Evolutionary conservation across 2,329 filamentous ascomycete genomes (phyloP).

Genomic region (Epichloe bromicola): DNA sequence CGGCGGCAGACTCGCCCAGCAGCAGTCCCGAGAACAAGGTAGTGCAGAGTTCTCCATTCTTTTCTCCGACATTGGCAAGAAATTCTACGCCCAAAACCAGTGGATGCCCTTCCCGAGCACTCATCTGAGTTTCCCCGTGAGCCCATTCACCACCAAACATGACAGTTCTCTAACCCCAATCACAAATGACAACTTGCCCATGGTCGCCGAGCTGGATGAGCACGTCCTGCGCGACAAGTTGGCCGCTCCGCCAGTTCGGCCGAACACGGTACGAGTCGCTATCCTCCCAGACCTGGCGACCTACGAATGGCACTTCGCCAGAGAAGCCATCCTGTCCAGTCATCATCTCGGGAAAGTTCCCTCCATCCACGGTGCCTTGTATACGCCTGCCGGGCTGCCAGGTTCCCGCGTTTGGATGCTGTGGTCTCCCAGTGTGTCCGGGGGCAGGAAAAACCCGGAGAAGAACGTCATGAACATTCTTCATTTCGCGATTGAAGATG

Average conservation of each 20-base stretch:
- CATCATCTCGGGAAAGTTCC: conserved; percentile 46
- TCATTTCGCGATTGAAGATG: conserved; percentile 52
- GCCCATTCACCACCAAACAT: conserved; percentile 14
- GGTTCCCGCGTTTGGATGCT: conserved; percentile 57
- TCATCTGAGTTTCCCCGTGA: conserved; percentile 49
- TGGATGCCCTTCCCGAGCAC: conserved; percentile 65
- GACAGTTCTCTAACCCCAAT: conserved; percentile 27
- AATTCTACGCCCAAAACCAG: conserved; percentile 64
- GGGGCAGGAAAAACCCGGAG: conserved; percentile 35
- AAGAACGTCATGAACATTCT: conserved; percentile 59
- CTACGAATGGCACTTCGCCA: conserved; percentile 49
- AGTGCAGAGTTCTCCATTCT: conserved; percentile 57
- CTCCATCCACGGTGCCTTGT: conserved; percentile 56
- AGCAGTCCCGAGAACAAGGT: conserved; percentile 14
- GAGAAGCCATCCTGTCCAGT: conserved; percentile 65
- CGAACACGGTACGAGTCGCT: conserved; percentile 19
- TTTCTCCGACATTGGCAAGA: conserved; percentile 76
- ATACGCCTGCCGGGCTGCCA: conserved; percentile 30
- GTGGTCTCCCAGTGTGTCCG: conserved; percentile 57
- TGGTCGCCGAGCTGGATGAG: conserved; percentile 53
- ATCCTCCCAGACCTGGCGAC: conserved; percentile 20
- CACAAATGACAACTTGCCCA: conserved; percentile 44
- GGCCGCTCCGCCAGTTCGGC: conserved; percentile 10
- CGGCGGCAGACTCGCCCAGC: conserved; percentile 25
- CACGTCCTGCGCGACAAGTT: conserved; percentile 43